Evolutionary conservation across 2,329 filamentous ascomycete genomes (phyloP).

Genomic region (Pseudogymnoascus sp.): DNA sequence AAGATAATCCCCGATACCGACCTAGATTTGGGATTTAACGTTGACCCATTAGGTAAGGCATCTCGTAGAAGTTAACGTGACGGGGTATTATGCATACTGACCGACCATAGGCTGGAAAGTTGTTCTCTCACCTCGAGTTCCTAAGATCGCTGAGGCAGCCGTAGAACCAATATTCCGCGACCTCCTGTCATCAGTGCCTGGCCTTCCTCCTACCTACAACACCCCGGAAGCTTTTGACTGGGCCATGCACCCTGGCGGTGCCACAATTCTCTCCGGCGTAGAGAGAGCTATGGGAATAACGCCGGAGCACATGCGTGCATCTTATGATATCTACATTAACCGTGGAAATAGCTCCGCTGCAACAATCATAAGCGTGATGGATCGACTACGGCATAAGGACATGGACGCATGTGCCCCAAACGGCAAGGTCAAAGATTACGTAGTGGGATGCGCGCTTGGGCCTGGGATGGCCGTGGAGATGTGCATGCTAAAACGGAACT

Average conservation of each 20-base stretch:
- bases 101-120: slow-evolving; percentile 52
- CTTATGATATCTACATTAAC: slow-evolving; percentile 59
- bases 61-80: not conserved
- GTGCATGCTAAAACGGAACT: slow-evolving; percentile 48
- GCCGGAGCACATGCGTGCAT: slow-evolving; percentile 59
- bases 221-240: slow-evolving; percentile 57
- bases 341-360: slow-evolving; percentile 64
- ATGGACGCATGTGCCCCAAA: slow-evolving; percentile 50
- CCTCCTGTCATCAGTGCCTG: slow-evolving; percentile 40
- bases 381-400: slow-evolving; percentile 50
- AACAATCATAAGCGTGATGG: slow-evolving; percentile 60
- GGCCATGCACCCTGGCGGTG: slow-evolving; percentile 64
- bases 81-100: not conserved
- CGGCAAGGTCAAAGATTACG: slow-evolving; percentile 45
- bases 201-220: slow-evolving; percentile 38
- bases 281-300: slow-evolving; percentile 49
- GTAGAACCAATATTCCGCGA: slow-evolving; percentile 47
- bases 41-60: slow-evolving; percentile 48
- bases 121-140: slow-evolving; percentile 53
- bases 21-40: slow-evolving; percentile 56
- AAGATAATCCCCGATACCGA: slow-evolving; percentile 54
- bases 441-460: slow-evolving; percentile 62
- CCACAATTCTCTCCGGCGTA: slow-evolving; percentile 57
- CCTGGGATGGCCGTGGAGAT: slow-evolving; percentile 62
- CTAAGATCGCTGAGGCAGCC: slow-evolving; percentile 43